Evolutionary conservation across 2,329 filamentous ascomycete species (phyloP).

Genomic region (Apiospora koreana): DNA sequence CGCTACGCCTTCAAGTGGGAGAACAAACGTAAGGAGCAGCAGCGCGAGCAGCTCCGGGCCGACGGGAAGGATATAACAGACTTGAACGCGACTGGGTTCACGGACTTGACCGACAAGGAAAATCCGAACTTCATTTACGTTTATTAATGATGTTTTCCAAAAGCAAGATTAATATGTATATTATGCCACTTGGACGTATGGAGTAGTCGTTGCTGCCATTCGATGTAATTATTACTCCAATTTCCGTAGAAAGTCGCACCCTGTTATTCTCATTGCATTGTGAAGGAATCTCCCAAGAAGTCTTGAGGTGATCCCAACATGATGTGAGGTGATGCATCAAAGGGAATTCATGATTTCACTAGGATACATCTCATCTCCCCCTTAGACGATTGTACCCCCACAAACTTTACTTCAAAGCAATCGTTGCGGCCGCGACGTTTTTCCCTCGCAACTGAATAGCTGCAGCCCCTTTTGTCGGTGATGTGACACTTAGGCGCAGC

Average conservation of each 20-base stretch:
- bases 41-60: conserved; percentile 34
- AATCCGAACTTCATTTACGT: conserved; percentile 32
- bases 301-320: too few species aligned
- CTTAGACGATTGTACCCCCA: neutral
- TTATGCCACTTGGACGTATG: too few species aligned
- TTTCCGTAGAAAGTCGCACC: too few species aligned
- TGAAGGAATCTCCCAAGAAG: neutral
- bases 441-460: neutral
- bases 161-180: neutral
- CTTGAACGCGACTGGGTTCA: conserved; percentile 32
- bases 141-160: neutral
- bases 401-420: neutral
- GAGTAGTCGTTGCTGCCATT: too few species aligned
- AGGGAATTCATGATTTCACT: neutral
- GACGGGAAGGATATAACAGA: conserved; percentile 20
- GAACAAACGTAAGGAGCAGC: conserved; percentile 41
- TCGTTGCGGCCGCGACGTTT: neutral
- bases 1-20: conserved; percentile 39
- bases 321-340: neutral
- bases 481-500: conserved; percentile 38
- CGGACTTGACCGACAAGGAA: conserved; percentile 37
- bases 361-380: neutral
- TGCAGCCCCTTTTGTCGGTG: neutral
- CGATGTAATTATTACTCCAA: too few species aligned
- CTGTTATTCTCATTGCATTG: too few species aligned